These are phyloP conservation scores for Shiraia sp. DNA, from an alignment of 2,329 filamentous ascomycete species.

Conservation along the genomic window DNA sequence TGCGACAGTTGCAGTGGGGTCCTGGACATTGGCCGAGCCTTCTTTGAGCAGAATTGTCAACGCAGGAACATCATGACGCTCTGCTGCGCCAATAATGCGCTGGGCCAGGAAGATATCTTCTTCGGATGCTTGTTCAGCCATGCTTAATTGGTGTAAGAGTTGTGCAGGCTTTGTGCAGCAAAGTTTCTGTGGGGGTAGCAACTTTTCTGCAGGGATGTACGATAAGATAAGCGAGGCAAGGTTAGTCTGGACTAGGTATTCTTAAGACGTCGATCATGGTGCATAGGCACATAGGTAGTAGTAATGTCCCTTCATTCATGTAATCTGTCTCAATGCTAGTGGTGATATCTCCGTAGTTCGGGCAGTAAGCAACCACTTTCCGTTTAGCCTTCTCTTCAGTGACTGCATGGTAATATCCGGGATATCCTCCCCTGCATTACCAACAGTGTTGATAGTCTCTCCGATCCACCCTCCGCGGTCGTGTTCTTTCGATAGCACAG, in stretches of 20 bases:
- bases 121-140: conserved; percentile 41
- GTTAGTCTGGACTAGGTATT: conserved; percentile 4
- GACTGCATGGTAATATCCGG: no score
- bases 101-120: conserved; percentile 43
- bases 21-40: conserved; percentile 43
- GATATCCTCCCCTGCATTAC: no score
- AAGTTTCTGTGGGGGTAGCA: conserved; percentile 8
- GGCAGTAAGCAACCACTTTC: no score
- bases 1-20: conserved; percentile 38
- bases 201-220: conserved; percentile 14
- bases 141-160: conserved; percentile 17
- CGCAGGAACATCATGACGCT: conserved; percentile 39
- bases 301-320: no score
- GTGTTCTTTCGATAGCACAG: no score
- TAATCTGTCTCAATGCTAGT: no score
- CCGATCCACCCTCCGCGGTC: no score
- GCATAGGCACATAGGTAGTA: no score
- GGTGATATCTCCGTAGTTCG: no score
- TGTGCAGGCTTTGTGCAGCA: conserved; percentile 14
- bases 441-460: no score
- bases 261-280: no score
- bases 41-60: conserved; percentile 41
- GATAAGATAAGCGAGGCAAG: conserved; percentile 17
- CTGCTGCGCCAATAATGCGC: conserved; percentile 42
- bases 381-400: no score